Evolutionary conservation across 352 stramenopile species (phyloP).

Genomic region (Phytophthora foliorum): DNA sequence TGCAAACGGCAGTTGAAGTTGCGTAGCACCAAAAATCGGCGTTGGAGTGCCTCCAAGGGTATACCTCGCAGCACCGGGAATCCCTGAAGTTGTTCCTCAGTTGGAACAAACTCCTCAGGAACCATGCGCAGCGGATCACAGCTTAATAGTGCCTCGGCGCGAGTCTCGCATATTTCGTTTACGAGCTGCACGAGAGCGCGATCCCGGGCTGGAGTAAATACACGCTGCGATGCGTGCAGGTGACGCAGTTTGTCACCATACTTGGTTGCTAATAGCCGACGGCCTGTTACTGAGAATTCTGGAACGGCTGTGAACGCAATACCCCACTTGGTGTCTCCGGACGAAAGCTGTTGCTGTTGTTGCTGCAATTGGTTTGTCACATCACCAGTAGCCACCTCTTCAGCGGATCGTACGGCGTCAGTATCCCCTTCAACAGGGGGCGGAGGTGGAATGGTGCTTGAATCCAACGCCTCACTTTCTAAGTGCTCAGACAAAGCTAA

Average conservation of each 20-base stretch:
- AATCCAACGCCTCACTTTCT: constrained; percentile 22
- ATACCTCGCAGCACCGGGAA: constrained; percentile 60
- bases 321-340: constrained; percentile 82
- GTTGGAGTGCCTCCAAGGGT: constrained; percentile 67
- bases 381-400: constrained; percentile 52
- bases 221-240: constrained; percentile 71
- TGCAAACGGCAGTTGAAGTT: constrained; percentile 92
- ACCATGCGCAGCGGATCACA: constrained; percentile 89
- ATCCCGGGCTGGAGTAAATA: constrained; percentile 78
- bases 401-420: constrained; percentile 57
- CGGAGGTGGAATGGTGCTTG: constrained; percentile 24
- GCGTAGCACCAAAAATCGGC: constrained; percentile 85
- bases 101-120: constrained; percentile 81
- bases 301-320: constrained; percentile 87
- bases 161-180: constrained; percentile 86
- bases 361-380: constrained; percentile 41
- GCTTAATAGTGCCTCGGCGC: constrained; percentile 76
- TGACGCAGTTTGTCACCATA: constrained; percentile 69
- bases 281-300: constrained; percentile 85
- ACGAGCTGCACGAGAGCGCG: constrained; percentile 82
- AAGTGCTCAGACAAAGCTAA: constrained; percentile 29
- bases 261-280: constrained; percentile 76
- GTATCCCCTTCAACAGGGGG: constrained; percentile 33
- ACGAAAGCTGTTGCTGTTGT: constrained; percentile 27
- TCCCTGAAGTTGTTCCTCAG: constrained; percentile 66